Conservation (phyloP, 257 asterid species). For the Striga asiatica region DNA sequence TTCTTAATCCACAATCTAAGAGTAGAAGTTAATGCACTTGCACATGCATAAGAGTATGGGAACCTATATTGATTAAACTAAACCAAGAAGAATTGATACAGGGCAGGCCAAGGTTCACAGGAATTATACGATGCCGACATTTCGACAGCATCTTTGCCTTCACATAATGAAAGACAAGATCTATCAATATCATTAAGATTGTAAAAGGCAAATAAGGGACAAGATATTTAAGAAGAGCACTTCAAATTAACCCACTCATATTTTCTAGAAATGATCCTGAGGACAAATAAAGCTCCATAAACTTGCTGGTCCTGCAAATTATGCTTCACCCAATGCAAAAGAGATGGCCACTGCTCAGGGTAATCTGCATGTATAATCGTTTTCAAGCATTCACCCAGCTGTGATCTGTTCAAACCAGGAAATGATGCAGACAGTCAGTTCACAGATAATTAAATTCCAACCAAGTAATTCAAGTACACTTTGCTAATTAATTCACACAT, state of each 20-base stretch:
- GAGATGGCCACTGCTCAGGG: constrained; percentile 96
- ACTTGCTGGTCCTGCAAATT: constrained; percentile 85
- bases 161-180: neutral
- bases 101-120: neutral
- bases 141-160: neutral
- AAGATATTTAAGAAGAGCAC: neutral
- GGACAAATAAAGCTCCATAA: constrained; percentile 82
- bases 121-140: constrained; percentile 6
- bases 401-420: constrained; percentile 49
- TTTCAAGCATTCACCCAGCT: constrained; percentile 90
- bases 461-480: neutral
- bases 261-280: constrained; percentile 84
- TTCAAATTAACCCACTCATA: constrained; percentile 67
- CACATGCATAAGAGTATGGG: constrained; percentile 4
- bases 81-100: neutral
- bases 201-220: neutral
- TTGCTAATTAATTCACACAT: neutral
- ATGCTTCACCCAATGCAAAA: constrained; percentile 84
- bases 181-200: neutral
- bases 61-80: neutral
- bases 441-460: too few species aligned
- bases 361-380: constrained; percentile 78
- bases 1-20: constrained; percentile 1
- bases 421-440: constrained; percentile 11
- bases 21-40: neutral